Conservation (phyloP, 805 yeast species). For the Yamadazyma phyllophila region DNA sequence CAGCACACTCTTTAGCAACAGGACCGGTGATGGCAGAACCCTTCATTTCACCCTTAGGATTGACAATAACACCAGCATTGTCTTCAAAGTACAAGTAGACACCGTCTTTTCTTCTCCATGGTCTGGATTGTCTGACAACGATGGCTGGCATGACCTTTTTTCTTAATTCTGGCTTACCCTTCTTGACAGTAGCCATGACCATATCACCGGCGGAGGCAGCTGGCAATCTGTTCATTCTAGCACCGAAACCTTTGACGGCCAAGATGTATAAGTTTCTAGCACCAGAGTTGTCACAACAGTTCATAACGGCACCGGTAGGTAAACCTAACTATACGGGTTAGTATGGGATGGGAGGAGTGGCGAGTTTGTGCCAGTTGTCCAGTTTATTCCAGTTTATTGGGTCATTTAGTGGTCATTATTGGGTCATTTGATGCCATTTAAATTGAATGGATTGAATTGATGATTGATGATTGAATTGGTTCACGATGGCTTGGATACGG, state of each 20-base stretch:
- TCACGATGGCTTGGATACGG: not conserved
- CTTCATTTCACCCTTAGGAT: constrained; percentile 99
- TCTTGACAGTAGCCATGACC: constrained; percentile 99
- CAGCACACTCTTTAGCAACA: constrained; percentile 99
- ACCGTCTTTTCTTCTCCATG: constrained; percentile 99
- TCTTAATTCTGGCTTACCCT: constrained; percentile 99
- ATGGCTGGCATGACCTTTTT: constrained; percentile 99
- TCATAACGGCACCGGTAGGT: constrained; percentile 99
- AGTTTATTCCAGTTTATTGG: too few relatives aligned
- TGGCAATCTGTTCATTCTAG: constrained; percentile 99
- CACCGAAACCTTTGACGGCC: constrained; percentile 99
- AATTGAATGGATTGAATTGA: not conserved
- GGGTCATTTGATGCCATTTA: not conserved
- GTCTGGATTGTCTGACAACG: constrained; percentile 98
- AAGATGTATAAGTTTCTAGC: constrained; percentile 98
- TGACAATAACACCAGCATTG: constrained; percentile 99
- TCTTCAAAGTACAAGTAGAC: constrained; percentile 99
- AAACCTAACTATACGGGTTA: constrained; percentile 78
- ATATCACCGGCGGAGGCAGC: constrained; percentile 99
- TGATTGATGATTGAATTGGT: too few relatives aligned
- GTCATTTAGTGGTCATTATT: too few relatives aligned
- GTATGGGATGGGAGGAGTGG: constrained; percentile 15
- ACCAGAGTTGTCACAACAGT: constrained; percentile 99
- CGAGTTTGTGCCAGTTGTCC: too few relatives aligned
- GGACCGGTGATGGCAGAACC: constrained; percentile 99